phyloP scores from a whole-genome alignment of 495 filamentous ascomycete species.

The Aspergillus kassunensis region DNA sequence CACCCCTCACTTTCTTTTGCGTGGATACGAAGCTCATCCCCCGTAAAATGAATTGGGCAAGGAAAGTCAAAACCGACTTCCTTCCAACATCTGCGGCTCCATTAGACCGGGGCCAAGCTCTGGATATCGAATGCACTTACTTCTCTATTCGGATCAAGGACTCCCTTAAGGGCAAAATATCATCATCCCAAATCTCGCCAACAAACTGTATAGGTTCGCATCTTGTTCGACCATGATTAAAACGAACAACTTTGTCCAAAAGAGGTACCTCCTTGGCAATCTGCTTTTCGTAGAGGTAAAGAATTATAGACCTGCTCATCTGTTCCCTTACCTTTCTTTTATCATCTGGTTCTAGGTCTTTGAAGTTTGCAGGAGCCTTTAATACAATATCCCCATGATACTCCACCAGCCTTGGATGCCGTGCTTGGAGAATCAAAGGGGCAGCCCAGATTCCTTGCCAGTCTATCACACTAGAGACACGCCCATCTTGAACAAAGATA shows the following conservation, averaged over 20 bases:
- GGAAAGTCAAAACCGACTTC: conserved; percentile 21
- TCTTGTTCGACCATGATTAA: conserved; percentile 11
- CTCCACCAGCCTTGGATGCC: conserved; percentile 22
- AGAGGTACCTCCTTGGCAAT: conserved; percentile 19
- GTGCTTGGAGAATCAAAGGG: conserved; percentile 25
- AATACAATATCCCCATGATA: conserved; percentile 24
- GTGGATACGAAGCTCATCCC: conserved; percentile 22
- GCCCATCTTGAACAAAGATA: conserved; percentile 28
- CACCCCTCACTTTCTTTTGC: conserved; percentile 23
- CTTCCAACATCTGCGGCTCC: conserved; percentile 19
- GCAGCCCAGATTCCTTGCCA: conserved; percentile 27
- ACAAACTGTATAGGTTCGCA: conserved; percentile 21
- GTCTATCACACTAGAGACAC: conserved; percentile 30
- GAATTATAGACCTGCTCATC: conserved; percentile 22
- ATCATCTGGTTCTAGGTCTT: conserved; percentile 17
- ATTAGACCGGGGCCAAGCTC: not conserved
- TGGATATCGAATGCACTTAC: conserved; percentile 6
- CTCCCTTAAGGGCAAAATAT: conserved; percentile 24
- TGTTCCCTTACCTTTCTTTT: conserved; percentile 17
- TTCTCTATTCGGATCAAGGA: conserved; percentile 24
- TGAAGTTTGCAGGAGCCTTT: conserved; percentile 24
- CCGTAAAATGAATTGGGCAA: conserved; percentile 25
- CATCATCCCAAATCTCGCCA: conserved; percentile 27
- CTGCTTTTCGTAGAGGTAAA: conserved; percentile 24
- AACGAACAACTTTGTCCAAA: conserved; percentile 12